Evolutionary conservation across 2,329 filamentous ascomycete species (phyloP), one percentile per base, ranked within the genome.

Genomic region (Furcasterigmium furcatum): DNA sequence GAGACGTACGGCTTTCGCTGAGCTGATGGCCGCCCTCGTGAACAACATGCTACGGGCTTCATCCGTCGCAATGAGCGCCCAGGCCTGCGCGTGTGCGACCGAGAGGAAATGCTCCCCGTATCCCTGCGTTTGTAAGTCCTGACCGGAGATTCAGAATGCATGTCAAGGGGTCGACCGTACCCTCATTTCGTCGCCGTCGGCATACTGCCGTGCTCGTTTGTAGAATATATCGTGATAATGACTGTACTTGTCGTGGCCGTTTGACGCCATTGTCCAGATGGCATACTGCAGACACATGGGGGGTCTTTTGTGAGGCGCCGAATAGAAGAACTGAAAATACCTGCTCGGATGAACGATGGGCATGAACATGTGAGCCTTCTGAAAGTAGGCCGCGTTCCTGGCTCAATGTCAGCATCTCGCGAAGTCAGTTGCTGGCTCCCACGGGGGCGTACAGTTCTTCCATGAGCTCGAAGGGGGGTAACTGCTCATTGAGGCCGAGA

Each of bases 41-140:
- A 96, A 96, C 55, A 85, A 82, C 77, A 95, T 87, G 53, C 79
- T 77, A 60, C 87, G 91, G 55, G 92, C 94, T 62, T 97, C 92
- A 57, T 91, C 90, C 2, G 78, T 82, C 4, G 80, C 77, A 32
- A 91, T 77, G 5, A 96, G 68, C 2, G 77, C 73, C 89, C 90
- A 95, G 0, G 87, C 75, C 61, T 96, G 92, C 12, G 85, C 87
- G 60, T 94, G 87, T 4, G 78, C 76, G n/a, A 96, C 61, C 1
- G 84, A 88, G 54, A 96, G 80, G 51, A 92, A 88, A 46, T 78
- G 72, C 61, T 96, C 91, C 16, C 91, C 92, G 42, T 86, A 74
- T 3, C 87, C 88, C 74, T 75, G 45, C 2, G 3, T 12, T 7
- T 13, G 21, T 36, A 9, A 36, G 34, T 16, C 30, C 30, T n/a